A percentile compares a stretch with the other conserved stretches of the same genome.
phyloP scores from a whole-genome alignment of 2,329 filamentous ascomycete genomes.

The Neonectria faginata region DNA sequence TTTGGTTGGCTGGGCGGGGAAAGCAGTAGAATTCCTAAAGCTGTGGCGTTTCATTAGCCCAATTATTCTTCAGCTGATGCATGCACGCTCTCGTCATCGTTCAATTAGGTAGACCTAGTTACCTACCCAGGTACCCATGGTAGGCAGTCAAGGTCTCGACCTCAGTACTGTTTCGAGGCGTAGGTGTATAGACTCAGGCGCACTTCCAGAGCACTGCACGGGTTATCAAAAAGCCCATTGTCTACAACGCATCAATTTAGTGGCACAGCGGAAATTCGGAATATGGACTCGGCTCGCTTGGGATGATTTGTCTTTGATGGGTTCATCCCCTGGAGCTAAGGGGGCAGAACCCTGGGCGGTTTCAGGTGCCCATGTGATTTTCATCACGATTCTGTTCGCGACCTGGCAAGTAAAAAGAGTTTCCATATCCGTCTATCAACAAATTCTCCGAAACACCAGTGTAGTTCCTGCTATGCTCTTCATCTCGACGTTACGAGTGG shows the following conservation, averaged over 20 bases:
- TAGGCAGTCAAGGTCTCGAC: no score
- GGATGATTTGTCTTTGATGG: neutral
- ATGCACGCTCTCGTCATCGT: neutral
- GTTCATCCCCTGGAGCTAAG: neutral
- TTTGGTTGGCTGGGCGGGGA: no score
- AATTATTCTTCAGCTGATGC: neutral
- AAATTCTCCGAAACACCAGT: conserved; percentile 32
- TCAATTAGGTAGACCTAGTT: no score
- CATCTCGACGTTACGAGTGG: conserved; percentile 43
- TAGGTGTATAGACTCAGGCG: no score
- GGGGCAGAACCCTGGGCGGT: neutral
- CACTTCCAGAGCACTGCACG: no score
- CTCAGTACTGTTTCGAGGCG: no score
- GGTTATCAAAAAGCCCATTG: neutral
- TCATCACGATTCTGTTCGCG: conserved; percentile 3
- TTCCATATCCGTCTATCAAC: conserved; percentile 36
- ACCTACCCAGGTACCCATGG: no score
- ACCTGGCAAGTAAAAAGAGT: conserved; percentile 32
- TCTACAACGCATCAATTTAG: neutral
- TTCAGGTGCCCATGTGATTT: neutral
- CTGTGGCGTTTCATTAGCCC: neutral
- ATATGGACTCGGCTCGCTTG: neutral
- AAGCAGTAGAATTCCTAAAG: neutral
- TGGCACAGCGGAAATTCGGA: no score
- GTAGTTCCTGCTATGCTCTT: conserved; percentile 16